Evolutionary conservation across 2,329 filamentous ascomycete species (phyloP).

Genomic region (Phialophora macrospora): DNA sequence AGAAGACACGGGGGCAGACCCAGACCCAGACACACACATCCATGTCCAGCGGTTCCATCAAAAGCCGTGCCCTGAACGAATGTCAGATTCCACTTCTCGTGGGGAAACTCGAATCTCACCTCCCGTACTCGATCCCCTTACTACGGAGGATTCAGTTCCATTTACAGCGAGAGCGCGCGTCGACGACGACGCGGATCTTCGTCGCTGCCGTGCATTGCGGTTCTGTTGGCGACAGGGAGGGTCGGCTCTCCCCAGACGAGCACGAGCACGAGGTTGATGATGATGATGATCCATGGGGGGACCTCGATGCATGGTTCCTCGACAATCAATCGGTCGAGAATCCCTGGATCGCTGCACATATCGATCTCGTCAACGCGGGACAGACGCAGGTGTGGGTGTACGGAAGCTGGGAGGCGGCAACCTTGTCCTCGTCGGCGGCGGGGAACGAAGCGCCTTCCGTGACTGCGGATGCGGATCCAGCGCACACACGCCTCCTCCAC

Average conservation of each 20-base stretch:
- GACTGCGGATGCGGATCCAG: background rate
- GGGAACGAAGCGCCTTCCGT: background rate
- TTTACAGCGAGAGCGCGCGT: constrained; percentile 39
- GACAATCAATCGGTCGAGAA: background rate
- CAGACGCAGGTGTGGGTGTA: constrained; percentile 52
- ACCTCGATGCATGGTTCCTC: background rate
- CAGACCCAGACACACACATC: background rate
- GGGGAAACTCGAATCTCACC: constrained; percentile 41
- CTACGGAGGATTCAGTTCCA: constrained; percentile 49
- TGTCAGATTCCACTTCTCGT: constrained; percentile 18
- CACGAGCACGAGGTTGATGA: background rate
- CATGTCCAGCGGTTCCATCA: background rate
- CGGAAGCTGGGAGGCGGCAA: constrained; percentile 46
- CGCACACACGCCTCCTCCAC: constrained; percentile 25
- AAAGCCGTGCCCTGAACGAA: constrained; percentile 8
- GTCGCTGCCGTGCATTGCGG: constrained; percentile 15
- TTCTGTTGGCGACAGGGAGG: background rate
- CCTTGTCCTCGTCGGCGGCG: no score
- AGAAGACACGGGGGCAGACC: background rate
- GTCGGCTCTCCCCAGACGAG: background rate
- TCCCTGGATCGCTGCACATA: constrained; percentile 48
- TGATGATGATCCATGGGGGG: background rate
- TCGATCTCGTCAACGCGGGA: constrained; percentile 47
- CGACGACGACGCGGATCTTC: constrained; percentile 41
- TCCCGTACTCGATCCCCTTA: constrained; percentile 48